phyloP scores from a whole-genome alignment of 108 stramenopile genomes.

The Mediolabrus comicus region DNA sequence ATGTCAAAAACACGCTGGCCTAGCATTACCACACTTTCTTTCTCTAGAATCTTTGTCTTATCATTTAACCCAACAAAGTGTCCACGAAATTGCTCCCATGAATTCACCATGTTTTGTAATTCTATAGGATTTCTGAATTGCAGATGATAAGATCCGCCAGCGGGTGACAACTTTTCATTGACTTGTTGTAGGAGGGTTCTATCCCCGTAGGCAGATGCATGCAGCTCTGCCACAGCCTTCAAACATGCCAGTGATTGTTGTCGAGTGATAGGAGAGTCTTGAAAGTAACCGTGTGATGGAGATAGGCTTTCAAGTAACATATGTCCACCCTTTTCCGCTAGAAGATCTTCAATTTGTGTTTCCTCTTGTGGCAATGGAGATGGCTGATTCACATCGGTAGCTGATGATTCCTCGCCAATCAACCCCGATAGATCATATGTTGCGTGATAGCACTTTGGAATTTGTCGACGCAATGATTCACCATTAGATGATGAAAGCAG shows the following conservation, averaged over 20 bases:
- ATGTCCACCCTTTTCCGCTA: slow-evolving; percentile 23
- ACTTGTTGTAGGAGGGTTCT: slow-evolving; percentile 41
- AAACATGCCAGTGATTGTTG: slow-evolving; percentile 52
- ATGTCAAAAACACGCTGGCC: slow-evolving; percentile 53
- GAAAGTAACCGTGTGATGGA: slow-evolving; percentile 48
- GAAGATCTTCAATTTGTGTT: neutral
- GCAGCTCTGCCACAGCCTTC: slow-evolving; percentile 61
- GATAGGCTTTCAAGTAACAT: slow-evolving; percentile 33
- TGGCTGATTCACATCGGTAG: slow-evolving; percentile 33
- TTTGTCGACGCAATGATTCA: neutral
- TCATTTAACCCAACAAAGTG: slow-evolving; percentile 28
- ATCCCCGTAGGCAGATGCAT: slow-evolving; percentile 73
- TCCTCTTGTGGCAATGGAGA: slow-evolving; percentile 8
- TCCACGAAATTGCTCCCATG: slow-evolving; percentile 61
- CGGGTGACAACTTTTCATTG: slow-evolving; percentile 41
- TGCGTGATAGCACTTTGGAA: slow-evolving; percentile 48
- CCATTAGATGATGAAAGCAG: slow-evolving; percentile 13
- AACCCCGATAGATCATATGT: slow-evolving; percentile 58
- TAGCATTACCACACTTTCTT: slow-evolving; percentile 32
- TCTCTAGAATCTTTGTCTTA: slow-evolving; percentile 16
- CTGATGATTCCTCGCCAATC: slow-evolving; percentile 53
- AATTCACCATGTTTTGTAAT: slow-evolving; percentile 42
- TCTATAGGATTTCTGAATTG: slow-evolving; percentile 73
- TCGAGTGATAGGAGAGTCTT: slow-evolving; percentile 62
- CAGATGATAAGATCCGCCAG: slow-evolving; percentile 68